A percentile compares a stretch with the other conserved stretches of the same genome.
Evolutionary conservation across 805 yeast genomes (phyloP).

Genomic region (Naumovozyma dairenensis): DNA sequence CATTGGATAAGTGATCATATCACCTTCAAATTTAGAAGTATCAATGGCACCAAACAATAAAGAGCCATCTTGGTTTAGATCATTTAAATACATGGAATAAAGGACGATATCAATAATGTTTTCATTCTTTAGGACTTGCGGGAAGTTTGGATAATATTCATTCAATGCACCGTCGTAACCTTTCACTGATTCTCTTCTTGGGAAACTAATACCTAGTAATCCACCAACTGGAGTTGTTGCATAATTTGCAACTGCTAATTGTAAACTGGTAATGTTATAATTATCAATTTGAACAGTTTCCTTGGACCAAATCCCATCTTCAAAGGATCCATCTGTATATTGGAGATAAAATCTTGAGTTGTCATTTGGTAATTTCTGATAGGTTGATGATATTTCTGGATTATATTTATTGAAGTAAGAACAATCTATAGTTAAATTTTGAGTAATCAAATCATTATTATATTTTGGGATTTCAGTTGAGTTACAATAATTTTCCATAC

Average conservation of each 20-base stretch:
- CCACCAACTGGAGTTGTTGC: conserved; percentile 47
- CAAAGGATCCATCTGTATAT: conserved; percentile 42
- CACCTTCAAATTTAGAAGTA: conserved; percentile 42
- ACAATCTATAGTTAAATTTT: conserved; percentile 16
- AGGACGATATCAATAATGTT: conserved; percentile 43
- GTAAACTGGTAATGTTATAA: conserved; percentile 36
- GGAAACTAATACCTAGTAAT: conserved; percentile 59
- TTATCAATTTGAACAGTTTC: conserved; percentile 48
- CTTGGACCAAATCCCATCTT: conserved; percentile 49
- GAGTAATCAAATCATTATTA: conserved; percentile 6
- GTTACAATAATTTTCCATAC: conserved; percentile 7
- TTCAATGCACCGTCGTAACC: conserved; percentile 19
- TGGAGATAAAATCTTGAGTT: conserved; percentile 27
- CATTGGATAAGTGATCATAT: conserved; percentile 37
- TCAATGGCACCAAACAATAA: conserved; percentile 61
- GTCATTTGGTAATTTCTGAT: conserved; percentile 3
- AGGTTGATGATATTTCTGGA: conserved; percentile 9
- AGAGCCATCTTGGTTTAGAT: conserved; percentile 34
- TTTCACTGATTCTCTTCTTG: conserved; percentile 45
- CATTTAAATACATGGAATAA: conserved; percentile 49
- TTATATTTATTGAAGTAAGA: conserved; percentile 11
- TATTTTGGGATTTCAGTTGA: conserved; percentile 6
- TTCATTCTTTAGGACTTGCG: conserved; percentile 41
- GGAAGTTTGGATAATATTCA: conserved; percentile 47
- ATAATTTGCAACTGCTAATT: conserved; percentile 57